A percentile compares a stretch with the other conserved stretches of the same genome.
phyloP scores from a whole-genome alignment of 208 protist species.

The Acanthamoeba quina region DNA sequence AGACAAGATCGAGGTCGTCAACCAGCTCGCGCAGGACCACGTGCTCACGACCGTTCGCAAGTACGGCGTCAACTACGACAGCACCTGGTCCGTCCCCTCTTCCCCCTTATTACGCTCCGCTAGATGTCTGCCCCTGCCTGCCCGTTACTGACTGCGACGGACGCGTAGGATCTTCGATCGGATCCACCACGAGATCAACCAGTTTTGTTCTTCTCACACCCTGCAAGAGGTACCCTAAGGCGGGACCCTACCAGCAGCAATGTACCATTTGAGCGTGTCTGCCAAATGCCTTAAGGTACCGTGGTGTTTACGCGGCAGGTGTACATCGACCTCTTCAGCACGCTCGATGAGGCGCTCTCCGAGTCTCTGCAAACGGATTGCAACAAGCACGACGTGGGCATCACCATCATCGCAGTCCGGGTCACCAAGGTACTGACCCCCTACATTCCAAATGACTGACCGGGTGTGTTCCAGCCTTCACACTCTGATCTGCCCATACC shows the following conservation, averaged over 20 bases:
- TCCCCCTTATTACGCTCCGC: neutral
- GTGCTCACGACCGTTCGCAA: conserved; percentile 52
- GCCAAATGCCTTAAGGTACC: neutral
- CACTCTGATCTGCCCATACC: neutral
- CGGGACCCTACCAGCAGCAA: too few species aligned
- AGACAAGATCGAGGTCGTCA: conserved; percentile 69
- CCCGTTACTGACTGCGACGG: neutral
- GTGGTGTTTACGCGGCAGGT: neutral
- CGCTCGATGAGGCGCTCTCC: conserved; percentile 52
- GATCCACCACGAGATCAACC: conserved; percentile 75
- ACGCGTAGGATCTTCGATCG: conserved; percentile 8
- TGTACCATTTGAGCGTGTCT: too few species aligned
- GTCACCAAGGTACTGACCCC: neutral
- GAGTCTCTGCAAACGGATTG: conserved; percentile 39
- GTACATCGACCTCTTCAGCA: conserved; percentile 72
- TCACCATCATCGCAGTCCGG: conserved; percentile 66
- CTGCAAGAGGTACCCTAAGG: conserved; percentile 70
- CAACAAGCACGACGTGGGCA: conserved; percentile 26
- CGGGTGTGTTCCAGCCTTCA: neutral
- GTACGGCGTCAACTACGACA: conserved; percentile 67
- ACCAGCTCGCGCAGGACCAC: conserved; percentile 26
- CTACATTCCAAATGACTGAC: neutral
- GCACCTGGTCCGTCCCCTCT: neutral
- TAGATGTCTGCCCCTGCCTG: neutral
- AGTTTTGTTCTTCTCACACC: conserved; percentile 63